These are phyloP conservation scores for Solanum aculeatissimum DNA, from an alignment of 305 asterid genomes.

Conservation along the genomic window DNA sequence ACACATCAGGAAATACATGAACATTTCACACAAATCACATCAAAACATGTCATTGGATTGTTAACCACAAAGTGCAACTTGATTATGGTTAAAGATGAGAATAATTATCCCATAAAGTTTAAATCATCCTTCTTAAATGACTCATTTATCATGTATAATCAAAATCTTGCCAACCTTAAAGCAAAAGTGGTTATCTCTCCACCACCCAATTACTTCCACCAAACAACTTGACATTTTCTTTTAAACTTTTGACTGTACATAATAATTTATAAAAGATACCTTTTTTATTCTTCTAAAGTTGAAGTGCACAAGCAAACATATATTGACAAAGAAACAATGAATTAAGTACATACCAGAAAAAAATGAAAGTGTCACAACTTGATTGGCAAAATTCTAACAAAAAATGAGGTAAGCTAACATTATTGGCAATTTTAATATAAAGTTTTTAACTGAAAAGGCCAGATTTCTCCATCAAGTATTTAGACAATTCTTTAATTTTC, in stretches of 20 bases:
- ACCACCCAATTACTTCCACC: neutral
- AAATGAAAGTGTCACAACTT: neutral
- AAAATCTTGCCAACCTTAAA: neutral
- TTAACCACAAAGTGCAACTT: neutral
- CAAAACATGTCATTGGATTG: neutral
- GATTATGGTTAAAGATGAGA: neutral
- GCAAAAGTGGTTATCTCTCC: neutral
- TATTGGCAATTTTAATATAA: neutral
- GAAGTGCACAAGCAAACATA: neutral
- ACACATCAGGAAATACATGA: neutral
- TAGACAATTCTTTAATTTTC: too few relatives aligned
- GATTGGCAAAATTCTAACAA: neutral
- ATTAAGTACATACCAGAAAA: neutral
- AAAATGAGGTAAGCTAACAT: neutral
- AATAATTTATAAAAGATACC: neutral
- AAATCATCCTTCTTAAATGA: neutral
- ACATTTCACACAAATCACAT: neutral
- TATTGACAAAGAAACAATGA: neutral
- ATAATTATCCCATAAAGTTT: neutral
- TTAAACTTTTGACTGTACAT: neutral
- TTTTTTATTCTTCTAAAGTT: neutral
- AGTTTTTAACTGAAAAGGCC: neutral
- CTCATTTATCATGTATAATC: neutral
- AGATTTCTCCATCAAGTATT: neutral
- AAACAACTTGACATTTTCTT: neutral